Evolutionary conservation across 164 flowering plant species (phyloP).

Genomic region (Saururus chinensis): DNA sequence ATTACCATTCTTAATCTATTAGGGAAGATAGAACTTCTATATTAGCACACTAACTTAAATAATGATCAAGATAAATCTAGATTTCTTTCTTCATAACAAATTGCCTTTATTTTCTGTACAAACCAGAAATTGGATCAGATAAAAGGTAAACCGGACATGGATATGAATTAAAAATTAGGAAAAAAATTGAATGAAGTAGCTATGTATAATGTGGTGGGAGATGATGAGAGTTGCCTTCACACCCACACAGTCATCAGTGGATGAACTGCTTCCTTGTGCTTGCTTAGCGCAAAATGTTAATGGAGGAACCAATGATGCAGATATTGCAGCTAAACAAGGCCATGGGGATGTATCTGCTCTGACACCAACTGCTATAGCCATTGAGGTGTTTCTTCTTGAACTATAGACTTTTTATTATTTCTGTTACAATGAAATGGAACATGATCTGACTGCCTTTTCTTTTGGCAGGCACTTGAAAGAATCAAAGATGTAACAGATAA

Average conservation of each 20-base stretch:
- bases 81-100: no score
- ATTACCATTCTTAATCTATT: no score
- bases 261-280: neutral
- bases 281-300: neutral
- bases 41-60: neutral
- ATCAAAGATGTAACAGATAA: constrained; percentile 2
- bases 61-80: neutral
- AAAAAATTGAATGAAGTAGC: neutral
- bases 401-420: neutral
- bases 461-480: constrained; percentile 9
- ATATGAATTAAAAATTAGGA: no score
- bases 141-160: neutral
- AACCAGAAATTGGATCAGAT: neutral
- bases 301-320: constrained; percentile 21
- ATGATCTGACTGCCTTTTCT: neutral
- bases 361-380: constrained; percentile 64
- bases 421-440: neutral
- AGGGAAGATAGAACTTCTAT: no score
- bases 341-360: constrained; percentile 43
- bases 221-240: neutral
- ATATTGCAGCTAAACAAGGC: constrained; percentile 63
- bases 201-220: neutral
- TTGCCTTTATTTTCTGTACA: neutral
- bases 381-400: constrained; percentile 28
- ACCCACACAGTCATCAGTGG: neutral